These are phyloP conservation scores for Halophytophthora batemanensis DNA, from an alignment of 352 stramenopile species.

Conservation along the genomic window DNA sequence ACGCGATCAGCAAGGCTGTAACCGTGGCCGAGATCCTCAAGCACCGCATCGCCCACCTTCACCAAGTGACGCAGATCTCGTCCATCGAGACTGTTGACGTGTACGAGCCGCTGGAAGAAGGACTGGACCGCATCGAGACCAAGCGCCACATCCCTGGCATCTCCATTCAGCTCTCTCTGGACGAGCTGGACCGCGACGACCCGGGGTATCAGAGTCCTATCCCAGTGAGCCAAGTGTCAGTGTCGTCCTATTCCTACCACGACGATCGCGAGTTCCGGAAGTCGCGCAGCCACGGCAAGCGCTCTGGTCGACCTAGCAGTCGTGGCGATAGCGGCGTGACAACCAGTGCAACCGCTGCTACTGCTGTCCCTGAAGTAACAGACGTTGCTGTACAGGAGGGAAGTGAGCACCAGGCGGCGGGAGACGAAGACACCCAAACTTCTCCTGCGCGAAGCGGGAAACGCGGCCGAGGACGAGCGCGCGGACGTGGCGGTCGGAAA, in stretches of 20 bases:
- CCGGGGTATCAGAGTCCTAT: conserved; percentile 76
- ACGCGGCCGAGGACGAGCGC: conserved; percentile 35
- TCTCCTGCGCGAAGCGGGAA: conserved; percentile 22
- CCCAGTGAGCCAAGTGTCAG: conserved; percentile 46
- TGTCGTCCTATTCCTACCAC: conserved; percentile 32
- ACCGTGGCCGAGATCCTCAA: conserved; percentile 84
- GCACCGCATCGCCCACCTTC: conserved; percentile 61
- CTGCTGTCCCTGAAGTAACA: conserved; percentile 1
- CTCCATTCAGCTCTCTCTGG: conserved; percentile 68
- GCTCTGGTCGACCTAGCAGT: conserved; percentile 8
- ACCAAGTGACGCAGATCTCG: conserved; percentile 77
- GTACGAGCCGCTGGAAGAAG: conserved; percentile 85
- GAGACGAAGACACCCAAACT: conserved; percentile 9
- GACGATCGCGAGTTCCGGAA: conserved; percentile 30
- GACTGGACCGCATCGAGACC: conserved; percentile 73
- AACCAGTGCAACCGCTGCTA: background rate
- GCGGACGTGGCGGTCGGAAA: conserved; percentile 28
- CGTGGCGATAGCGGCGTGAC: conserved; percentile 9
- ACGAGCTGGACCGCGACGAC: conserved; percentile 52
- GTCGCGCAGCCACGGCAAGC: conserved; percentile 19
- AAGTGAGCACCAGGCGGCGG: conserved; percentile 9
- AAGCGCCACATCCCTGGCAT: conserved; percentile 74
- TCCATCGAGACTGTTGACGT: conserved; percentile 80
- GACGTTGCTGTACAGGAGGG: conserved; percentile 1
- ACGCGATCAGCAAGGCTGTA: conserved; percentile 84